Percentiles rank a stretch among this genome's conserved stretches.
These are phyloP conservation scores for Corymbia calophylla DNA, from an alignment of 441 rosid species.

Conservation along the genomic window DNA sequence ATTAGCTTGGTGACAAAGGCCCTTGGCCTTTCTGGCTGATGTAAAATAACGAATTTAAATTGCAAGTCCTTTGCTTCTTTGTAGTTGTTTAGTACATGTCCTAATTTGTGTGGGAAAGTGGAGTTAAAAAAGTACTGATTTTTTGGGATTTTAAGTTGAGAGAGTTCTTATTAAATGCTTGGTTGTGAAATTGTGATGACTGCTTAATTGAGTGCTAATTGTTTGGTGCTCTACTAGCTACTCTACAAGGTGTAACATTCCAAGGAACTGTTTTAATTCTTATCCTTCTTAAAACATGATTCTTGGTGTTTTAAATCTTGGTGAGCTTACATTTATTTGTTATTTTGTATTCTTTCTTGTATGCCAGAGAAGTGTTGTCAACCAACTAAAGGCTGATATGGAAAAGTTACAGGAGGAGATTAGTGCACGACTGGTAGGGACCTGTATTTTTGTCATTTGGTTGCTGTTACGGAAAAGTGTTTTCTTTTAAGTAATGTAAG, in stretches of 20 bases:
- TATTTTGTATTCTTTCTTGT: conserved; percentile 2
- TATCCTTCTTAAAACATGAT: neutral
- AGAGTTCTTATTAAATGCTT: neutral
- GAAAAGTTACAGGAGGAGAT: conserved; percentile 78
- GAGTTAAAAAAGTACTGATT: neutral
- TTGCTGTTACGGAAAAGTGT: neutral
- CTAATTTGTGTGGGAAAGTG: neutral
- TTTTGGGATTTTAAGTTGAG: neutral
- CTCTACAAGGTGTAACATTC: neutral
- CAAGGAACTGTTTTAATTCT: neutral
- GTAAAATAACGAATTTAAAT: neutral
- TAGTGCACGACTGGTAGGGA: conserved; percentile 73
- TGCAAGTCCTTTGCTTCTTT: neutral
- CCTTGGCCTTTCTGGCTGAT: neutral
- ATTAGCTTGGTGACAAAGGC: neutral
- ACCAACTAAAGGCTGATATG: conserved; percentile 89
- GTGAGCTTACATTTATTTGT: neutral
- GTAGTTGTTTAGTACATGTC: neutral
- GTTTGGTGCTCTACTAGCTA: neutral
- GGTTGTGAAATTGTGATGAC: neutral
- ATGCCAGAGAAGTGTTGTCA: conserved; percentile 75
- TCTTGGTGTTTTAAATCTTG: neutral
- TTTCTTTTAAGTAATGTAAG: neutral
- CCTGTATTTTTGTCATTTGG: neutral
- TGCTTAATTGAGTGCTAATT: neutral